These are phyloP conservation scores for Stagonosporopsis chrysanthemi DNA, from an alignment of 2,329 filamentous ascomycete species.

Conservation along the genomic window DNA sequence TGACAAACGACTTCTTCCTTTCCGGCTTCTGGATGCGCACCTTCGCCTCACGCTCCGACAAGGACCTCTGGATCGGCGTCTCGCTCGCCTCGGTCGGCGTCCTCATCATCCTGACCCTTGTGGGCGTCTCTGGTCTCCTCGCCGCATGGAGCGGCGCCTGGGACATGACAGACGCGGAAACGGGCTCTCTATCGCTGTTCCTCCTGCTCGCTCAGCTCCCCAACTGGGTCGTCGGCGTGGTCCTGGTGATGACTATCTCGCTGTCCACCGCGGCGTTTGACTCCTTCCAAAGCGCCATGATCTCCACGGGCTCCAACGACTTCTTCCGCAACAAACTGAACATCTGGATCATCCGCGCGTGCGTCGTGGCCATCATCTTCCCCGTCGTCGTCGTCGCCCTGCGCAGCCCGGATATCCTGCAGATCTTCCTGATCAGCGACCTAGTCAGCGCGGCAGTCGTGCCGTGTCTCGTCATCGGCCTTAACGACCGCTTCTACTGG, in stretches of 20 bases:
- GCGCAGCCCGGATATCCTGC: slow-evolving; percentile 75
- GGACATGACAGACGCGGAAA: slow-evolving; percentile 66
- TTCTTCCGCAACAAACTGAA: slow-evolving; percentile 82
- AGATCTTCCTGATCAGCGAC: slow-evolving; percentile 84
- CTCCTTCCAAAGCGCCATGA: slow-evolving; percentile 81
- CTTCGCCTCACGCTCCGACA: slow-evolving; percentile 80
- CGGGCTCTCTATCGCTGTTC: slow-evolving; percentile 77
- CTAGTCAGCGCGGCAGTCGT: slow-evolving; percentile 79
- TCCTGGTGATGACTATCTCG: slow-evolving; percentile 80
- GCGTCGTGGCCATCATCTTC: slow-evolving; percentile 75
- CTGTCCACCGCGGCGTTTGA: slow-evolving; percentile 82
- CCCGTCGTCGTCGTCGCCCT: slow-evolving; percentile 78
- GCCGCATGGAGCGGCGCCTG: slow-evolving; percentile 80
- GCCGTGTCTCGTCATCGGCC: slow-evolving; percentile 76
- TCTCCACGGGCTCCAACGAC: slow-evolving; percentile 84
- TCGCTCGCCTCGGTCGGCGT: slow-evolving; percentile 70
- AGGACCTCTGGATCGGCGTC: slow-evolving; percentile 77
- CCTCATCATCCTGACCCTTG: slow-evolving; percentile 73
- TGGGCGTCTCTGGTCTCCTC: slow-evolving; percentile 76
- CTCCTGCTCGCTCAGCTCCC: slow-evolving; percentile 75
- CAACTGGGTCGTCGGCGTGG: slow-evolving; percentile 80
- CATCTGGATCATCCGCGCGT: slow-evolving; percentile 74
- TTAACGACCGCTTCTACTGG: slow-evolving; percentile 71
- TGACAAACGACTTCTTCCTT: slow-evolving; percentile 88
- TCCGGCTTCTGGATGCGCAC: slow-evolving; percentile 85